Evolutionary conservation across 306 rosid species (phyloP).

Genomic region (Echinosophora koreensis): DNA sequence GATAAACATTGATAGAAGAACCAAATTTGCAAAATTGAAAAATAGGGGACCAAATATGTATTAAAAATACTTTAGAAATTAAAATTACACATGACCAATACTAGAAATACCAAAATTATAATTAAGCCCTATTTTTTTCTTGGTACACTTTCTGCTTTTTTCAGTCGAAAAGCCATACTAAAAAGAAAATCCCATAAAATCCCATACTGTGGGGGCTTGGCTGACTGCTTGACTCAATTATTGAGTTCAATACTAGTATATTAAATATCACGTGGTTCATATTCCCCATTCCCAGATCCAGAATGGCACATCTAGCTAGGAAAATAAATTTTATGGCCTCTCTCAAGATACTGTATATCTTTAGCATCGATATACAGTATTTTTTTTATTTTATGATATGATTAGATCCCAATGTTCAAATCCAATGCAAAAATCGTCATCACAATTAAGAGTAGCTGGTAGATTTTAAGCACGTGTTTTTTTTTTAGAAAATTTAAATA

Average conservation of each 20-base stretch:
- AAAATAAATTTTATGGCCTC: neutral
- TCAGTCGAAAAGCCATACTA: too few species aligned
- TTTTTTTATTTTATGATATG: neutral
- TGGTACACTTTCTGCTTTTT: too few species aligned
- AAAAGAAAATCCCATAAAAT: neutral
- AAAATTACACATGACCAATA: too few species aligned
- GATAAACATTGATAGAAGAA: too few species aligned
- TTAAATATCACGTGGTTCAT: conserved; percentile 22
- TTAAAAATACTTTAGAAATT: too few species aligned
- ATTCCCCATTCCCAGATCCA: conserved; percentile 7
- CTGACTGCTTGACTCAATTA: conserved; percentile 11
- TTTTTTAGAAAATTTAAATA: neutral
- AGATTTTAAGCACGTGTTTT: conserved; percentile 30
- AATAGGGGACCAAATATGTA: too few species aligned
- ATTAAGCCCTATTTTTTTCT: too few species aligned
- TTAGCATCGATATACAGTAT: neutral
- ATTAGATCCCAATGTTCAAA: neutral
- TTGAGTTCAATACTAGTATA: conserved; percentile 8
- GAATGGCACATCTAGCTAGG: neutral
- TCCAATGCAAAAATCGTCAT: neutral
- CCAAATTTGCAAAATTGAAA: too few species aligned
- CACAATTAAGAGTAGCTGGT: neutral
- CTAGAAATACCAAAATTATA: too few species aligned
- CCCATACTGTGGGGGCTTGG: neutral
- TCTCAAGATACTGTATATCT: neutral